Percentiles rank a stretch among this genome's conserved stretches.
Conservation (phyloP, 495 filamentous ascomycete genomes). For the Trichoderma asperelloides region DNA sequence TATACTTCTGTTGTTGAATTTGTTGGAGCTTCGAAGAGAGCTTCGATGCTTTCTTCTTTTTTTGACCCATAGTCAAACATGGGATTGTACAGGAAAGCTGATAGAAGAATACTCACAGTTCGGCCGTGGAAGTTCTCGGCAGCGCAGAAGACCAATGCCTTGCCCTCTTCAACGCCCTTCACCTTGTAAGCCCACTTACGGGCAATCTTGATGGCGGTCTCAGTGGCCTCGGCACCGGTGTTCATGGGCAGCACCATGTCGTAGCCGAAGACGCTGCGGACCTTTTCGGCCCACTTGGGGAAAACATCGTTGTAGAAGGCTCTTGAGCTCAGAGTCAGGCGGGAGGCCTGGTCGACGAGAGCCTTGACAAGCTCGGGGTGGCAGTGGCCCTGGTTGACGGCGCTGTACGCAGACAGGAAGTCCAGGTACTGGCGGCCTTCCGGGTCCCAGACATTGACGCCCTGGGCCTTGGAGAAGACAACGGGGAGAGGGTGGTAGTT, state of each 20-base stretch:
- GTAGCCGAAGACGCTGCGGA: slow-evolving; percentile 78
- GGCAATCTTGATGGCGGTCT: slow-evolving; percentile 95
- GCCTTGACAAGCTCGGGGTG: slow-evolving; percentile 91
- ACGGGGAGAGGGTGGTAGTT: slow-evolving; percentile 98
- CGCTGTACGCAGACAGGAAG: slow-evolving; percentile 95
- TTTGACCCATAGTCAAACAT: no score
- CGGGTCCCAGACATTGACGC: slow-evolving; percentile 90
- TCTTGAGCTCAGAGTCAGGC: slow-evolving; percentile 85
- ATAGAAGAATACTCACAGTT: slow-evolving; percentile 52
- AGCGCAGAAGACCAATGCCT: slow-evolving; percentile 77
- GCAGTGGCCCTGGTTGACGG: slow-evolving; percentile 98
- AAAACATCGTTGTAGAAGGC: slow-evolving; percentile 99
- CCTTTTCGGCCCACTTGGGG: slow-evolving; percentile 88
- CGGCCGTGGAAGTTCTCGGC: slow-evolving; percentile 94
- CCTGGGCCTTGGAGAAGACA: slow-evolving; percentile 75
- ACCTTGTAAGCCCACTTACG: slow-evolving; percentile 98
- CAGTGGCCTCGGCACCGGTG: slow-evolving; percentile 96
- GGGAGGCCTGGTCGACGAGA: slow-evolving; percentile 79
- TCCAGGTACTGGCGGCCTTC: slow-evolving; percentile 96
- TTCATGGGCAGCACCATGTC: slow-evolving; percentile 99
- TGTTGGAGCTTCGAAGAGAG: neutral
- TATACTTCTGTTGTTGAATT: neutral
- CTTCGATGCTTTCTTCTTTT: neutral
- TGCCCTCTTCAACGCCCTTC: slow-evolving; percentile 77
- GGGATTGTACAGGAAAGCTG: slow-evolving; percentile 15